Evolutionary conservation across 2,329 filamentous ascomycete species (phyloP).

Genomic region (Chaetomium olivaceum): DNA sequence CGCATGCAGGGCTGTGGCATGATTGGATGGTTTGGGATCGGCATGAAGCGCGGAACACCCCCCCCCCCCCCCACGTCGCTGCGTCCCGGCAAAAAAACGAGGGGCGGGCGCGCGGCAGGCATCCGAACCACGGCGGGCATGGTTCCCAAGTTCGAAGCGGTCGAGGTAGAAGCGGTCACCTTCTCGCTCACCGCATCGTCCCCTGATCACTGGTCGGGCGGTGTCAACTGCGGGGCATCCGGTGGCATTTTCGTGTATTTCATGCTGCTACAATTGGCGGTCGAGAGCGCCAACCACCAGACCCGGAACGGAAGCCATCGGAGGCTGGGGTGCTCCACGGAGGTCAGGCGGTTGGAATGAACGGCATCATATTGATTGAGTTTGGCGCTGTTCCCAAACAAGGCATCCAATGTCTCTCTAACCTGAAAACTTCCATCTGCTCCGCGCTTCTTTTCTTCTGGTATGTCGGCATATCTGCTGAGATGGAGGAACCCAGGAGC

Average conservation of each 20-base stretch:
- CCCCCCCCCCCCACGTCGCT: constrained; percentile 12
- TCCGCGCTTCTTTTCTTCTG: neutral
- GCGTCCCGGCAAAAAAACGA: neutral
- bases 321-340: constrained; percentile 3
- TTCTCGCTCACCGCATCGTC: constrained; percentile 22
- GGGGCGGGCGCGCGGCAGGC: constrained; percentile 5
- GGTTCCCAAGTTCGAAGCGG: neutral
- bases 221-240: constrained; percentile 11
- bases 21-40: constrained; percentile 25
- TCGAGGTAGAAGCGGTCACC: constrained; percentile 11
- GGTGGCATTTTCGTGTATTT: neutral
- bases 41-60: constrained; percentile 22
- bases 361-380: constrained; percentile 8
- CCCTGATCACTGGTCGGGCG: constrained; percentile 5
- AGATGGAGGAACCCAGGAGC: neutral
- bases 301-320: neutral
- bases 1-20: constrained; percentile 18
- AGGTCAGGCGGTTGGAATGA: constrained; percentile 16
- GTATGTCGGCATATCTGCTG: neutral
- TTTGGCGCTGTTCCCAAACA: constrained; percentile 8
- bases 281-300: constrained; percentile 5
- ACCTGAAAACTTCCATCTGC: neutral
- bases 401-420: neutral
- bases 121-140: constrained; percentile 11
- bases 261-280: constrained; percentile 12